Conservation (phyloP, 805 yeast genomes). For the Myxozyma sirexii region DNA sequence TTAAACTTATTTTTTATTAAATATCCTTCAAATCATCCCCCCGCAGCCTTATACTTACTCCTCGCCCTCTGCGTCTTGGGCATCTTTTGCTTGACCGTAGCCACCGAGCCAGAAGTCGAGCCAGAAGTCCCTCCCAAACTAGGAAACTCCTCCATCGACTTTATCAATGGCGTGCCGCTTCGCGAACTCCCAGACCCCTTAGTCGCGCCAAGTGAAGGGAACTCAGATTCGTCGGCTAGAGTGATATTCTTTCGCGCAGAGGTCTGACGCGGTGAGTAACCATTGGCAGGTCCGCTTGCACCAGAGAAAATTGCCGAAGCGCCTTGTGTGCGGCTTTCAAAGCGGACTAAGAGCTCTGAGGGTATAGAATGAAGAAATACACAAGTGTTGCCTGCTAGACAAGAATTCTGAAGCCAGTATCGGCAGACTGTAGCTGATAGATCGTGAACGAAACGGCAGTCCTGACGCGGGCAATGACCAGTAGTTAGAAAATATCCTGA, state of each 20-base stretch:
- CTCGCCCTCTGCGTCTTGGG: neutral
- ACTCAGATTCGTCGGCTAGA: slow-evolving; percentile 25
- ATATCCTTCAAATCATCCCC: neutral
- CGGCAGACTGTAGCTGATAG: slow-evolving; percentile 48
- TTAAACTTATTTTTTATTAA: no score
- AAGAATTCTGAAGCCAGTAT: slow-evolving; percentile 52
- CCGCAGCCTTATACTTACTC: neutral
- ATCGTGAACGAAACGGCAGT: slow-evolving; percentile 53
- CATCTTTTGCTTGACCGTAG: neutral
- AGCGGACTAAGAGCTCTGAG: slow-evolving; percentile 30
- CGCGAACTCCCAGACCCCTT: neutral
- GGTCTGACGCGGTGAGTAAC: neutral
- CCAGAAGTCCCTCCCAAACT: no score
- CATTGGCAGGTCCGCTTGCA: neutral
- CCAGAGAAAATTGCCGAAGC: slow-evolving; percentile 17
- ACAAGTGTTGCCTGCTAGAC: slow-evolving; percentile 50
- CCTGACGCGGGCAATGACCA: slow-evolving; percentile 50
- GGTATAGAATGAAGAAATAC: slow-evolving; percentile 48
- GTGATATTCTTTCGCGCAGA: slow-evolving; percentile 11
- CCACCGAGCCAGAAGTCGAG: no score
- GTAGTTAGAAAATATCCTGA: slow-evolving; percentile 45
- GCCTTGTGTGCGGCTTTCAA: slow-evolving; percentile 17
- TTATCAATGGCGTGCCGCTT: slow-evolving; percentile 18
- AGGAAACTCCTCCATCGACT: slow-evolving; percentile 24
- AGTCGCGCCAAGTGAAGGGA: slow-evolving; percentile 18